Evolutionary conservation across 2,329 filamentous ascomycete species (phyloP).

Genomic region (Fusarium nelsonii): DNA sequence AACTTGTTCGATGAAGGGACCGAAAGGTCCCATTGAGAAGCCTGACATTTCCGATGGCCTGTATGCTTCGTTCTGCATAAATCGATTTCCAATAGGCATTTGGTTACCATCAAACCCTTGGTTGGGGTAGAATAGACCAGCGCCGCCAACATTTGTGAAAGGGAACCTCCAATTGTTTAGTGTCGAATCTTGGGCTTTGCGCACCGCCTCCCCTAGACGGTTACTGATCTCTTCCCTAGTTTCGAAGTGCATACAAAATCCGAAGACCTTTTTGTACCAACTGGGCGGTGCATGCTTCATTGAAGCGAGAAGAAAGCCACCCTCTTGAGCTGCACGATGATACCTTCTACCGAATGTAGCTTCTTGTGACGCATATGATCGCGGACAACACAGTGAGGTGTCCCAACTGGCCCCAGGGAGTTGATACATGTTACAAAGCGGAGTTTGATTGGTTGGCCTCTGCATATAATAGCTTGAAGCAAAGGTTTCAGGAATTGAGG

Average conservation of each 20-base stretch:
- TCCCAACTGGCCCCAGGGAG: background rate
- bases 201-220: background rate
- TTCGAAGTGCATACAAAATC: slow-evolving; percentile 17
- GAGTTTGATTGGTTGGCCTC: background rate
- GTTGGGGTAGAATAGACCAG: background rate
- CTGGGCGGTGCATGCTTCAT: slow-evolving; percentile 6
- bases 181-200: background rate
- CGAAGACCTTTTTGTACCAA: slow-evolving; percentile 12
- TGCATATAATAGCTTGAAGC: background rate
- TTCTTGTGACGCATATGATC: slow-evolving; percentile 8
- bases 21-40: slow-evolving; percentile 12
- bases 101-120: background rate
- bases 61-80: background rate
- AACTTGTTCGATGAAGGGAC: background rate
- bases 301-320: background rate
- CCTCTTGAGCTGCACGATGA: slow-evolving; percentile 11
- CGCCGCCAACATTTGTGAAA: slow-evolving; percentile 7
- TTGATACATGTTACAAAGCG: background rate
- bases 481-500: background rate
- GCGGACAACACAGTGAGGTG: background rate
- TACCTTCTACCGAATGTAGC: slow-evolving; percentile 6
- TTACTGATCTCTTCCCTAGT: slow-evolving; percentile 6
- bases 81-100: background rate
- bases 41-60: slow-evolving; percentile 13
- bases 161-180: slow-evolving; percentile 20